Conservation (phyloP, 2,329 filamentous ascomycete species). For the Aspergillus ruber region DNA sequence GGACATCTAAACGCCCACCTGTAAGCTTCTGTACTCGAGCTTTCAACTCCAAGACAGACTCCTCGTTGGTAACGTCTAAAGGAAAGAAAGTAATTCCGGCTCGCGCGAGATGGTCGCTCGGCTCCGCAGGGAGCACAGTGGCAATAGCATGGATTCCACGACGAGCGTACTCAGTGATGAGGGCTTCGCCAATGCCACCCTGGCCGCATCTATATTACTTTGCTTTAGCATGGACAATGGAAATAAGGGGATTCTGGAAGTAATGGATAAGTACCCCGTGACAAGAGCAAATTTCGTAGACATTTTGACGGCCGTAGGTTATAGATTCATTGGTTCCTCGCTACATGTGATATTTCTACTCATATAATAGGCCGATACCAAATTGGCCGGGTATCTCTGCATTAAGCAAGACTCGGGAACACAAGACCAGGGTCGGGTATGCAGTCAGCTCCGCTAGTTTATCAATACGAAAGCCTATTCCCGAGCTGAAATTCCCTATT, state of each 20-base stretch:
- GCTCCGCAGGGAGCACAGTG: slow-evolving; percentile 31
- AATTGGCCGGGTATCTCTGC: no score
- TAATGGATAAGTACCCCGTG: not conserved
- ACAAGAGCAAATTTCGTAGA: not conserved
- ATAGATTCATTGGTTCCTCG: no score
- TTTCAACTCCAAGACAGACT: not conserved
- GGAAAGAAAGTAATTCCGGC: slow-evolving; percentile 6
- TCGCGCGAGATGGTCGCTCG: not conserved
- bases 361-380: no score
- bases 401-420: no score
- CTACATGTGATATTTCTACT: no score
- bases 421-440: no score
- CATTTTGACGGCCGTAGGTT: no score
- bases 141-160: slow-evolving; percentile 37
- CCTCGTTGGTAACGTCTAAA: slow-evolving; percentile 9
- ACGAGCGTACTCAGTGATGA: not conserved
- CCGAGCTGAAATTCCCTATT: no score
- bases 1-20: slow-evolving; percentile 7
- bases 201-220: not conserved
- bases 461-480: no score
- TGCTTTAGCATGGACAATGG: not conserved
- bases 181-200: slow-evolving; percentile 5
- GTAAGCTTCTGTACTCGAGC: slow-evolving; percentile 2
- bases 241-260: not conserved
- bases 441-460: no score